Evolutionary conservation across 345 rosid genomes (phyloP).

Genomic region (Garcia nutans): DNA sequence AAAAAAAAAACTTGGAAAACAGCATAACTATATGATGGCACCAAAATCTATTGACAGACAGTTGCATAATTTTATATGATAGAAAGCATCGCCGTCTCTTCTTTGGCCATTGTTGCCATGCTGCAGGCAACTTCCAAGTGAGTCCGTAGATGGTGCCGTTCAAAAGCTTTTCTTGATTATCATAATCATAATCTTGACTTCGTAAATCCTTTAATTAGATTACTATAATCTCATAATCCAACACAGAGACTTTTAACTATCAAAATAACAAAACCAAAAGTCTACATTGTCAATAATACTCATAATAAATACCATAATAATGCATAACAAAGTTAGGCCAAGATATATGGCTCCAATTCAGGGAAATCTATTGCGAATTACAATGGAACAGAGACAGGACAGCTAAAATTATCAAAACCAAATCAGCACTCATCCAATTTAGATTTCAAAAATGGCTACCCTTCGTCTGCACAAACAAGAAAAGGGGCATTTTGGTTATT

Average conservation of each 20-base stretch:
- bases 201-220: too few species aligned
- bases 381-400: neutral
- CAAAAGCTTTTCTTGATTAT: neutral
- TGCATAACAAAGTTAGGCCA: neutral
- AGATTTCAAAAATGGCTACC: too few species aligned
- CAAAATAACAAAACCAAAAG: neutral
- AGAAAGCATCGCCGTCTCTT: neutral
- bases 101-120: neutral
- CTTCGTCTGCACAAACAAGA: constrained; percentile 3
- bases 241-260: neutral
- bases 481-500: constrained; percentile 19
- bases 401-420: constrained; percentile 3
- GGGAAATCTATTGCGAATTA: neutral
- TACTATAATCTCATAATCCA: neutral
- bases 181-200: neutral
- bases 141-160: too few species aligned
- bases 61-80: too few species aligned
- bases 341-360: neutral
- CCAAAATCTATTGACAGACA: too few species aligned
- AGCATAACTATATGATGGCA: too few species aligned
- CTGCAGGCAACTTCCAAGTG: constrained; percentile 13
- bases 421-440: neutral
- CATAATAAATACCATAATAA: neutral
- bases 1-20: too few species aligned
- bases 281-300: neutral